Conservation (phyloP, 202 grass and related monocot species). For the Thinopyrum obtusiflorum region DNA sequence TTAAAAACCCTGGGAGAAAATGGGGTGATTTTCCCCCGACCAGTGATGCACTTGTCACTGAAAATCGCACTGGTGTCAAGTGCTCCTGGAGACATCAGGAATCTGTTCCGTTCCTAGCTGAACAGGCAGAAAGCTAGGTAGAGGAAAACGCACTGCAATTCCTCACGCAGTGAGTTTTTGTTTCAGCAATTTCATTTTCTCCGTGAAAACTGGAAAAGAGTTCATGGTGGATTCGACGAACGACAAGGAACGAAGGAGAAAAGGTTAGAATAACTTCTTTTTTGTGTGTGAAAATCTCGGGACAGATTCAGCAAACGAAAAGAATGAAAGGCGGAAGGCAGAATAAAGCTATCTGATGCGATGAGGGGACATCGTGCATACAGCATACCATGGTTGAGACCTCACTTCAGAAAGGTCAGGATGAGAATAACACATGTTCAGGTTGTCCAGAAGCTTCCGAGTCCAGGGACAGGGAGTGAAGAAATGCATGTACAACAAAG, state of each 20-base stretch:
- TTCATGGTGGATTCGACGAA: neutral
- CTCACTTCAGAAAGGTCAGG: slow-evolving; percentile 27
- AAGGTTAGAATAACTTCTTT: neutral
- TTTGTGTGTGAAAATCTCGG: neutral
- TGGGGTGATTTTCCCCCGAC: neutral
- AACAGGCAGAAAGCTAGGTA: slow-evolving; percentile 9
- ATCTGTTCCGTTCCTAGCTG: neutral
- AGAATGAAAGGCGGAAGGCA: slow-evolving; percentile 19
- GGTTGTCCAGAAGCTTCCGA: neutral
- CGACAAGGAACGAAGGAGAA: neutral
- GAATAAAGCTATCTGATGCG: slow-evolving; percentile 42
- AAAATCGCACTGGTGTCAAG: neutral
- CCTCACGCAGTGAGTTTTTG: neutral
- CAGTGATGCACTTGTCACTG: slow-evolving; percentile 1
- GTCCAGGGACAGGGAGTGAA: neutral
- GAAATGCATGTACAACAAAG: slow-evolving; percentile 23
- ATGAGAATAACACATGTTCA: neutral
- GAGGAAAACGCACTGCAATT: neutral
- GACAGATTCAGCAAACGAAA: slow-evolving; percentile 26
- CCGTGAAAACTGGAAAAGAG: slow-evolving; percentile 6
- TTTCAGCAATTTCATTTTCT: neutral
- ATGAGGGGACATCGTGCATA: slow-evolving; percentile 9
- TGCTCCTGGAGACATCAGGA: neutral
- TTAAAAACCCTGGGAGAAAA: neutral
- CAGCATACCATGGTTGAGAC: neutral